These are phyloP conservation scores for Straminergon stramineum DNA, from an alignment of 225 moss, liverwort and hornwort genomes.

Conservation along the genomic window DNA sequence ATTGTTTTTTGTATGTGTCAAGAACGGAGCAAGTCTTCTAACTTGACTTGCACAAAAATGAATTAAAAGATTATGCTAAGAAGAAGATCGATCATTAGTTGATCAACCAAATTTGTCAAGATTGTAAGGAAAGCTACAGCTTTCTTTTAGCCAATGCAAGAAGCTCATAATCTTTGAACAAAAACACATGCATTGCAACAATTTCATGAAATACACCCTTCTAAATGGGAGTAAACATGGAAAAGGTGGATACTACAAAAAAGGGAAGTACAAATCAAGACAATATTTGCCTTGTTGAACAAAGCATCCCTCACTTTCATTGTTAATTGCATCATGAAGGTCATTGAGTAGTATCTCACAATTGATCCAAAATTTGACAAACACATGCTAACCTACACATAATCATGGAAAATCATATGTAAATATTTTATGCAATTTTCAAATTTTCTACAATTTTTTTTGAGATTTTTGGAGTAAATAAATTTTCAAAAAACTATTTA, in stretches of 20 bases:
- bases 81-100: neutral
- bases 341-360: neutral
- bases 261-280: constrained; percentile 21
- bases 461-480: neutral
- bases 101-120: neutral
- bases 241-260: constrained; percentile 41
- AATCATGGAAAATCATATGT: neutral
- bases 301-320: constrained; percentile 75
- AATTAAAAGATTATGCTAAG: neutral
- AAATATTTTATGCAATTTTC: neutral
- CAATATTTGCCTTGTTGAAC: constrained; percentile 28
- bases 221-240: neutral
- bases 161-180: neutral
- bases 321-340: constrained; percentile 27
- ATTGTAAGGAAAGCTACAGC: neutral
- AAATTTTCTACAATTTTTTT: neutral
- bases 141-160: neutral
- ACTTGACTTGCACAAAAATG: constrained; percentile 40
- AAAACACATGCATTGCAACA: neutral
- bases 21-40: constrained; percentile 53
- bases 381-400: accelerated
- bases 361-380: neutral
- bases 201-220: neutral
- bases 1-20: constrained; percentile 63
- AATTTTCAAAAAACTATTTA: neutral